These are phyloP conservation scores for Mortierella sp. DNA, from an alignment of 371 early-diverging fungal genomes.

Conservation along the genomic window DNA sequence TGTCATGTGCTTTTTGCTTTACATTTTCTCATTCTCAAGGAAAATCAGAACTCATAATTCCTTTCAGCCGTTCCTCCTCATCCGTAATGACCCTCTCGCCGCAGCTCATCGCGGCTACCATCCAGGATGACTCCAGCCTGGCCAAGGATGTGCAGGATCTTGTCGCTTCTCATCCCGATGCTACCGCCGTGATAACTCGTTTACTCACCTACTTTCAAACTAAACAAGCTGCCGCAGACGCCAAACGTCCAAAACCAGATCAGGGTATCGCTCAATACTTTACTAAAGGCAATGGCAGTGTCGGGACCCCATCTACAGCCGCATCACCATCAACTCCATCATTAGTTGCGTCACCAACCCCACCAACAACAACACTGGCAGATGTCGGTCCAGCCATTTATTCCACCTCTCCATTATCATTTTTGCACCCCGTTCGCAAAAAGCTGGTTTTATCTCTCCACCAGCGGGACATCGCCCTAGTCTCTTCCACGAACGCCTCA, in stretches of 20 bases:
- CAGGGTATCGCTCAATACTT: slow-evolving; percentile 29
- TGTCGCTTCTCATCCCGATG: slow-evolving; percentile 30
- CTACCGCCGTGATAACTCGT: slow-evolving; percentile 32
- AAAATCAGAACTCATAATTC: too few relatives aligned
- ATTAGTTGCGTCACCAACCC: neutral
- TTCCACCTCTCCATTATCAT: slow-evolving; percentile 38
- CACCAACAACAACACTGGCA: slow-evolving; percentile 1
- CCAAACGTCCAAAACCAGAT: slow-evolving; percentile 11
- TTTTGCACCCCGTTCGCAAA: slow-evolving; percentile 50
- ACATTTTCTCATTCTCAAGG: too few relatives aligned
- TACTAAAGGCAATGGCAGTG: slow-evolving; percentile 3
- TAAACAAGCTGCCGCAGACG: slow-evolving; percentile 3
- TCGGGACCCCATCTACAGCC: neutral
- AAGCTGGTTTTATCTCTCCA: slow-evolving; percentile 41
- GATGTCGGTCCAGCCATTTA: slow-evolving; percentile 46
- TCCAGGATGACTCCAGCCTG: slow-evolving; percentile 37
- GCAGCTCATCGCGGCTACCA: slow-evolving; percentile 30
- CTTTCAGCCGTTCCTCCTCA: too few relatives aligned
- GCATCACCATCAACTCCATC: slow-evolving; percentile 4
- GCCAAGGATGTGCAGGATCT: slow-evolving; percentile 25
- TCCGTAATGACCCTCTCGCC: slow-evolving; percentile 27
- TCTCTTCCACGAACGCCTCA: slow-evolving; percentile 17
- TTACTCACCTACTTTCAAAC: slow-evolving; percentile 31
- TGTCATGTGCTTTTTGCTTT: too few relatives aligned
- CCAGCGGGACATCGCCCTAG: slow-evolving; percentile 28